Percentiles rank a stretch among this genome's conserved stretches.
Conservation (phyloP, 345 rosid genomes). For the Reutealis trisperma region DNA sequence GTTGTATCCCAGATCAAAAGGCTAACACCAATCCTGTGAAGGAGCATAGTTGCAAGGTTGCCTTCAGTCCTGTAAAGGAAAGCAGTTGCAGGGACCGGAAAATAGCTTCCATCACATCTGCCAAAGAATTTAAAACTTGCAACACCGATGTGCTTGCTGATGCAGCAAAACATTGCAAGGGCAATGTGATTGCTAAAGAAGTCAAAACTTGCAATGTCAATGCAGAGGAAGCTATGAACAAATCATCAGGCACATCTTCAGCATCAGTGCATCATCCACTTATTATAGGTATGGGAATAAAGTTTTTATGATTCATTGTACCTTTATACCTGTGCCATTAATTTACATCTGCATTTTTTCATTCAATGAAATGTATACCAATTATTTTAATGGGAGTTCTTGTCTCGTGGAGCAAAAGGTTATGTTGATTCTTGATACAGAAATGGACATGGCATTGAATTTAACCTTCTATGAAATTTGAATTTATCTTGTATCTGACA, state of each 20-base stretch:
- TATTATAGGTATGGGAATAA: not conserved
- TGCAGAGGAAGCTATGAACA: slow-evolving; percentile 1
- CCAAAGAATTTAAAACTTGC: not conserved
- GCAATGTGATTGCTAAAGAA: not conserved
- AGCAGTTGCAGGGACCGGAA: not conserved
- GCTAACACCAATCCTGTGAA: not conserved
- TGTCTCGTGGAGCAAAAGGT: not conserved
- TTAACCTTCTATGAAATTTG: too few relatives aligned
- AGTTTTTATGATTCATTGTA: not conserved
- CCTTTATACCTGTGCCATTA: too few relatives aligned
- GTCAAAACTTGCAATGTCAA: not conserved
- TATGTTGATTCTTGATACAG: too few relatives aligned
- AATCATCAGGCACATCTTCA: not conserved
- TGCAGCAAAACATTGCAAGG: not conserved
- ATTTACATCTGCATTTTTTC: too few relatives aligned
- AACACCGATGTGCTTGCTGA: not conserved
- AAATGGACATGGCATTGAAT: too few relatives aligned
- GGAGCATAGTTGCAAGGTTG: not conserved
- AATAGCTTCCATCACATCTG: not conserved
- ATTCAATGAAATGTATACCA: not conserved
- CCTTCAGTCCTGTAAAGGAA: not conserved
- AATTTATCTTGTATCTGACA: not conserved
- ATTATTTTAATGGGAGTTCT: not conserved
- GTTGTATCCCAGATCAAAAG: not conserved
- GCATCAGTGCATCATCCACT: not conserved